phyloP scores from a whole-genome alignment of 805 yeast species.

The Candida incommunis region DNA sequence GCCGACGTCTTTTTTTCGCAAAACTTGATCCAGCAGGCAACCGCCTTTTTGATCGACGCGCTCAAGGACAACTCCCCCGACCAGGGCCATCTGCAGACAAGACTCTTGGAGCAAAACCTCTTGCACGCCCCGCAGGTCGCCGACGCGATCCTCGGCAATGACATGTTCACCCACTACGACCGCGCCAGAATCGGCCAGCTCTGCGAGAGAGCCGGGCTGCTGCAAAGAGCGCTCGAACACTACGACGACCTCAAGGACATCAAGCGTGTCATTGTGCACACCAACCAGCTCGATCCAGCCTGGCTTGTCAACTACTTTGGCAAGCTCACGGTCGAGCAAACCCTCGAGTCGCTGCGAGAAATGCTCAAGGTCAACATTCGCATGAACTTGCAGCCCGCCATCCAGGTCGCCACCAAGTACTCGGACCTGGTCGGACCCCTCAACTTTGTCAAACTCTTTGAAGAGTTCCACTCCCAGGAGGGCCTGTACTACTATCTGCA shows the following conservation, averaged over 20 bases:
- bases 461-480: conserved; percentile 81
- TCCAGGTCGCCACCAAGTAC: conserved; percentile 93
- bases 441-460: conserved; percentile 77
- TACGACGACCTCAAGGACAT: conserved; percentile 91
- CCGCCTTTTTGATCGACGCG: conserved; percentile 92
- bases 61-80: conserved; percentile 86
- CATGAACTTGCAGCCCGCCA: conserved; percentile 81
- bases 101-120: conserved; percentile 82
- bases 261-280: conserved; percentile 85
- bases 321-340: conserved; percentile 85
- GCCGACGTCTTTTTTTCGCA: conserved; percentile 93
- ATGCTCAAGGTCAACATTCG: conserved; percentile 67
- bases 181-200: conserved; percentile 82
- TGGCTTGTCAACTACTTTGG: conserved; percentile 93
- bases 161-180: conserved; percentile 91
- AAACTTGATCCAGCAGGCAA: conserved; percentile 92
- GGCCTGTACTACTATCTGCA: conserved; percentile 91
- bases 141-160: conserved; percentile 92
- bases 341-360: conserved; percentile 74
- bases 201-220: conserved; percentile 92
- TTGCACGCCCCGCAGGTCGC: conserved; percentile 98
- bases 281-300: conserved; percentile 67
- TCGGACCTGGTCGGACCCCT: conserved; percentile 85
- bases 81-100: conserved; percentile 91
- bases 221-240: conserved; percentile 91